Conservation (phyloP, 2,329 filamentous ascomycete species). For the Pseudogymnoascus sp. region DNA sequence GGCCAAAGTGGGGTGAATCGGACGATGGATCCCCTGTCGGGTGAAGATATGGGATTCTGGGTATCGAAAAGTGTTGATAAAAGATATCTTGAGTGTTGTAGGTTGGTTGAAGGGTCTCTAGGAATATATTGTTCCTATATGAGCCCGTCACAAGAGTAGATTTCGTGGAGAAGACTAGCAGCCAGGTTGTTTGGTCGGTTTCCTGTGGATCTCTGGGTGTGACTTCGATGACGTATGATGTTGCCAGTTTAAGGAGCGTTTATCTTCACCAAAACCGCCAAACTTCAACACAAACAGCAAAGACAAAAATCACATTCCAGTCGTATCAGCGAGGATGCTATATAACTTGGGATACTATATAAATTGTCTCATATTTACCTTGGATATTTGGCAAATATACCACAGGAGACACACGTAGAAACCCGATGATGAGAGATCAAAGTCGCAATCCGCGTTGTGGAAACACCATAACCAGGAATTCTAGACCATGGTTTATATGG, state of each 20-base stretch:
- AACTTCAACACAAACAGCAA: background rate
- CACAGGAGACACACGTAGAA: background rate
- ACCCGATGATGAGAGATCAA: background rate
- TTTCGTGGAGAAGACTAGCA: background rate
- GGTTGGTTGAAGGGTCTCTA: background rate
- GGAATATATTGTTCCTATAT: background rate
- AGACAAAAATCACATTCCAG: background rate
- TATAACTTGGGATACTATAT: background rate
- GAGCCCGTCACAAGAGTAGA: background rate
- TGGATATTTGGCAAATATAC: background rate
- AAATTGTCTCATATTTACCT: background rate
- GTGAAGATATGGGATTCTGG: background rate
- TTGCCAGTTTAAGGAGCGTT: background rate
- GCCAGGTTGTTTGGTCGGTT: background rate
- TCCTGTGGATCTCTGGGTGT: background rate
- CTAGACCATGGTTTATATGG: background rate
- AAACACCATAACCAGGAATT: background rate
- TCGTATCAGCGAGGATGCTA: background rate
- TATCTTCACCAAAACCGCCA: background rate
- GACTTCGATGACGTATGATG: background rate
- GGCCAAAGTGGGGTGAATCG: slow-evolving; percentile 2
- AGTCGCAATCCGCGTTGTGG: background rate
- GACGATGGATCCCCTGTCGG: background rate
- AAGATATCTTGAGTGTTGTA: background rate
- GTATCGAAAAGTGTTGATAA: background rate